Evolutionary conservation across 768 basidiomycete genomes (phyloP), one percentile per base, ranked within the genome.

Genomic region (Xerocomus spinulosus): DNA sequence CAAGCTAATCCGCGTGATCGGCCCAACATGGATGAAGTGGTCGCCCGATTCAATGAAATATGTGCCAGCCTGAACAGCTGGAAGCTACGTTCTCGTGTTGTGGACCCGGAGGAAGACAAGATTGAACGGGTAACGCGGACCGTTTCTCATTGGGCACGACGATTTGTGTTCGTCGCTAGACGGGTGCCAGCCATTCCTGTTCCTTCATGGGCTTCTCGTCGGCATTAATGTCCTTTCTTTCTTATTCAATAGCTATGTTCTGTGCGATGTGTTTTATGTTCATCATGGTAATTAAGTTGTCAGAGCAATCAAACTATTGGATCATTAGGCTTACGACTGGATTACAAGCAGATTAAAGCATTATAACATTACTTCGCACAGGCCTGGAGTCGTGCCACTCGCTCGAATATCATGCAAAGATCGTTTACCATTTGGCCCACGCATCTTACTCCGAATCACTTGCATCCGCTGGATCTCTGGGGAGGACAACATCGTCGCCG

Each of bases 401-500:
- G n/a, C n/a, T n/a, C n/a, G 92, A 36, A 96, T 97, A 52, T 95
- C 83, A 15, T 73, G 70, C 48, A 95, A 68, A 20, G 85, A 86
- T 28, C 77, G 77, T 51, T 78, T 81, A 52, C 79, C 79, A 49
- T 76, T 78, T 5, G 61, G 60, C 7, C 68, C 61, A 9, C 46
- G 39, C 2, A 61, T 58, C 1, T 58, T 53, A 53, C 68, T 70
- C 48, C 83, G 79, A 50, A 82, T 77, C 34, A 78, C 74, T 63
- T 93, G 87, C 36, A 83, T 70, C 61, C 82, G 75, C 63, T 95
- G 93, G 43, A 96, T 96, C n/a, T 84, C 89, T 1, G 80, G 71
- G 32, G 94, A 82, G 1, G 92, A 92, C 48, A 83, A 71, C 0
- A 58, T 44, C 17, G 41, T 57, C 15, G 50, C 57, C n/a, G 57